These are phyloP conservation scores for Poa pratensis DNA, from an alignment of 176 grass and related monocot species.

Conservation along the genomic window DNA sequence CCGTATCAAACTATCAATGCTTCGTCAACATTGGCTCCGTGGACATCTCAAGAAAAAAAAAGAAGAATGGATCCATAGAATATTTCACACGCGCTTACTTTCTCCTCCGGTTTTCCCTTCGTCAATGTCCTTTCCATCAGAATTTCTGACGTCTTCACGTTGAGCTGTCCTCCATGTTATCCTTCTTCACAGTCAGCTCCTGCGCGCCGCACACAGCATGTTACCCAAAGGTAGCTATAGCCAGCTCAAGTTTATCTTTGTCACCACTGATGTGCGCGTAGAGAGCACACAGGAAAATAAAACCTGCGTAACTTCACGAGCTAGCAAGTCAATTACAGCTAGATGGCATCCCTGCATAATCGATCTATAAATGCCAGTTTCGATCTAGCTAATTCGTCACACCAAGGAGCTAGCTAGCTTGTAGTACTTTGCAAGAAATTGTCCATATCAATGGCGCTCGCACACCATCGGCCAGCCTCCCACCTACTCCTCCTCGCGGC, in stretches of 20 bases:
- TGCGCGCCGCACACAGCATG: background rate
- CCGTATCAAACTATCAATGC: background rate
- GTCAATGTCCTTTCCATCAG: background rate
- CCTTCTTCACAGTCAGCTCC: background rate
- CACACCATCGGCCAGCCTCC: background rate
- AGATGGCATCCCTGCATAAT: background rate
- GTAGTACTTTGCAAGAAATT: too few species aligned
- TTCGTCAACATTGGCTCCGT: background rate
- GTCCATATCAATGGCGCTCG: background rate
- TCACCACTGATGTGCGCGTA: background rate
- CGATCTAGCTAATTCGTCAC: background rate
- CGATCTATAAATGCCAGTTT: background rate
- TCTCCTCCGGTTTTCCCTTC: background rate
- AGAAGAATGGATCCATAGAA: background rate
- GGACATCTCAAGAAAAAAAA: background rate
- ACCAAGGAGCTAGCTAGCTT: background rate
- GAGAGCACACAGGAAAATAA: background rate
- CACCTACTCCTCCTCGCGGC: background rate
- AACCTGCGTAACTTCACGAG: background rate
- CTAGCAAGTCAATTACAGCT: background rate
- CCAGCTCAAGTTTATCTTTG: background rate
- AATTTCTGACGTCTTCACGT: background rate
- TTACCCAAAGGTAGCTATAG: too few species aligned
- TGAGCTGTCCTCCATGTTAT: background rate
- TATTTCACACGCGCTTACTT: background rate